Conservation (phyloP, 202 grass and related monocot genomes). For the Hordeum pubiflorum region DNA sequence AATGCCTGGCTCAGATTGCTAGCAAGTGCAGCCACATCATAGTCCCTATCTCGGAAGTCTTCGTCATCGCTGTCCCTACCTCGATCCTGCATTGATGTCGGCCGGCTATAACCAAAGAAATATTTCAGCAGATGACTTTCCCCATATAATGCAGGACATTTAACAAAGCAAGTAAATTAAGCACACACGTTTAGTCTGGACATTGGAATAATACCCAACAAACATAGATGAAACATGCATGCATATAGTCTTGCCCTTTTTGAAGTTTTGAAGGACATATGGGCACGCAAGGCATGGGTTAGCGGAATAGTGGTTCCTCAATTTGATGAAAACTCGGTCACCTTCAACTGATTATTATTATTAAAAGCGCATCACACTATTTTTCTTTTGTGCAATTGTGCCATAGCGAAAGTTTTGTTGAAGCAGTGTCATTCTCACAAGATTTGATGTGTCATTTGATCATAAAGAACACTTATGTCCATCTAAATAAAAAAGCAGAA, state of each 20-base stretch:
- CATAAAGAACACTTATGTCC: not conserved
- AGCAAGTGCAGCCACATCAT: constrained; percentile 91
- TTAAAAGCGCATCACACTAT: not conserved
- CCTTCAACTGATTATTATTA: not conserved
- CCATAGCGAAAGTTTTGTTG: not conserved
- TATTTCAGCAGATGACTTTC: constrained; percentile 7
- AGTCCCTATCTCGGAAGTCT: constrained; percentile 92
- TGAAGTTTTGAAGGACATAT: not conserved
- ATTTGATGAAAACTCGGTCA: not conserved
- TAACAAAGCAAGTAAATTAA: constrained; percentile 16
- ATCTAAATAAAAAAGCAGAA: not conserved
- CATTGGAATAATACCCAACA: not conserved
- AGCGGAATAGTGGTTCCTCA: not conserved
- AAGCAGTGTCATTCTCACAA: not conserved
- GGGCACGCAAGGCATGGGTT: not conserved
- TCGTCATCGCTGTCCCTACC: constrained; percentile 95
- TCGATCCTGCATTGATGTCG: constrained; percentile 79
- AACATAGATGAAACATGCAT: constrained; percentile 1
- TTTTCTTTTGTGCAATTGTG: not conserved
- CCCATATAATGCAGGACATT: not conserved
- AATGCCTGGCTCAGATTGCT: constrained; percentile 91
- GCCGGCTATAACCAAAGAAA: constrained; percentile 57
- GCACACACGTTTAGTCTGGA: not conserved
- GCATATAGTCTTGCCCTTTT: not conserved
- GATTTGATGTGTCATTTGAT: not conserved